These are phyloP conservation scores for Strobilomyces confusus DNA, from an alignment of 768 basidiomycete species.

Conservation along the genomic window DNA sequence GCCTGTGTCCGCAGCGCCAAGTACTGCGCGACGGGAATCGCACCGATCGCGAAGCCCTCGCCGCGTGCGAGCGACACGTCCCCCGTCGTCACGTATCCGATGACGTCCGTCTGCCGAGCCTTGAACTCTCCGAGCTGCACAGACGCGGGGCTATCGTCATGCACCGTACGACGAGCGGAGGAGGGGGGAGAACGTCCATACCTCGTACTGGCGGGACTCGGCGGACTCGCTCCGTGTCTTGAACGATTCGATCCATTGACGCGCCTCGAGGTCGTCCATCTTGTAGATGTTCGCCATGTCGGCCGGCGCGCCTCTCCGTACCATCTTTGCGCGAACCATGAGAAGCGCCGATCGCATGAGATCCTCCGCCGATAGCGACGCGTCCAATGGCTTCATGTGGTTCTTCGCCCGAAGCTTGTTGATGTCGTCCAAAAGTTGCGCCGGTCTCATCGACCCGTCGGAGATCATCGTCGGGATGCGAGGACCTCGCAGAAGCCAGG, in stretches of 20 bases:
- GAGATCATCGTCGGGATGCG: slow-evolving; percentile 45
- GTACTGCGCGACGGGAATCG: slow-evolving; percentile 54
- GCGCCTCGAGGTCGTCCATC: slow-evolving; percentile 51
- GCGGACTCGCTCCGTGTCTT: slow-evolving; percentile 13
- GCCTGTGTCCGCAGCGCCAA: slow-evolving; percentile 52
- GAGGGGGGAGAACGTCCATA: slow-evolving; percentile 19
- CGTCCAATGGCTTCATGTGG: slow-evolving; percentile 37
- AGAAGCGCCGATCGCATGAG: slow-evolving; percentile 63
- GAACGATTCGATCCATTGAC: slow-evolving; percentile 41
- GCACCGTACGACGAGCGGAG: background rate
- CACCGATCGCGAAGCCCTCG: slow-evolving; percentile 72
- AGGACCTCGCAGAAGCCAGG: slow-evolving; percentile 72
- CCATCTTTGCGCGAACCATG: slow-evolving; percentile 58
- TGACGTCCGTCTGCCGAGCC: slow-evolving; percentile 43
- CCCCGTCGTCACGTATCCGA: slow-evolving; percentile 86
- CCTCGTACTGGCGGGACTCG: slow-evolving; percentile 22
- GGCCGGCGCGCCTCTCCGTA: slow-evolving; percentile 65
- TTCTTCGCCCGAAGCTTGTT: slow-evolving; percentile 60
- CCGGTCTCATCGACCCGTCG: slow-evolving; percentile 38
- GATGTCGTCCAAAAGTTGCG: slow-evolving; percentile 48
- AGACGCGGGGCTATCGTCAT: background rate
- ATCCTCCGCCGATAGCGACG: slow-evolving; percentile 34
- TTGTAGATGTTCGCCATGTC: slow-evolving; percentile 73
- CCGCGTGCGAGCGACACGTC: slow-evolving; percentile 79
- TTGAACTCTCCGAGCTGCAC: slow-evolving; percentile 43